A percentile compares a stretch with the other conserved stretches of the same genome.
These are phyloP conservation scores for Cryptococcus sp. DNA, from an alignment of 1,284 basidiomycete genomes.

Conservation along the genomic window DNA sequence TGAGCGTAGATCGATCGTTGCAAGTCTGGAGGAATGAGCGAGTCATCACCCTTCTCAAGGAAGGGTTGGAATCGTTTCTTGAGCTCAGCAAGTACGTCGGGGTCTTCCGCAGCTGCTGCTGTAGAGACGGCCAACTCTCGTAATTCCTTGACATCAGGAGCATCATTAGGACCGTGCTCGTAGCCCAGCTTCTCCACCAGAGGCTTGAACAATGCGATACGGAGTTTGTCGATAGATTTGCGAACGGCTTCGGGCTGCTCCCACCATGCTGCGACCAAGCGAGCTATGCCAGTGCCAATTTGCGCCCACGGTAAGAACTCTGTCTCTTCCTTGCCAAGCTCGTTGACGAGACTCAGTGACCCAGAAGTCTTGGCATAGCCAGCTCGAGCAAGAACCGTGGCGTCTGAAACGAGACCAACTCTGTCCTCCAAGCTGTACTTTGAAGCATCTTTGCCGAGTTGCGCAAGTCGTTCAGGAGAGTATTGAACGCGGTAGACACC, in stretches of 20 bases:
- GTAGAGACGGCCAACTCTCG: constrained; percentile 73
- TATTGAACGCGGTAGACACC: constrained; percentile 91
- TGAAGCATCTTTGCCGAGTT: constrained; percentile 77
- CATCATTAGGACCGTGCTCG: constrained; percentile 69
- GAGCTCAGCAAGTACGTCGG: constrained; percentile 71
- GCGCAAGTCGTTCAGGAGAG: constrained; percentile 72
- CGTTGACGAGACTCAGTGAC: constrained; percentile 70
- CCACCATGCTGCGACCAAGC: constrained; percentile 78
- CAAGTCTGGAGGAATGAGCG: constrained; percentile 75
- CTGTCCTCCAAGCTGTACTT: constrained; percentile 83
- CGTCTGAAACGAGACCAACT: constrained; percentile 80
- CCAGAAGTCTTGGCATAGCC: constrained; percentile 75
- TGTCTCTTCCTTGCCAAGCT: constrained; percentile 65
- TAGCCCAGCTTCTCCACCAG: constrained; percentile 78
- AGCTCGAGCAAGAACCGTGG: constrained; percentile 76
- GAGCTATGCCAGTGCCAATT: constrained; percentile 56
- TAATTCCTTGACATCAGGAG: constrained; percentile 70
- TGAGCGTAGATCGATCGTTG: constrained; percentile 53
- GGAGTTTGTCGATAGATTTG: constrained; percentile 65
- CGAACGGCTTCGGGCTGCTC: constrained; percentile 68
- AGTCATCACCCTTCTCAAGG: constrained; percentile 72
- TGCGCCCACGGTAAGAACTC: constrained; percentile 59
- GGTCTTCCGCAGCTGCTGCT: constrained; percentile 66
- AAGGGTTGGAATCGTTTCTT: constrained; percentile 72
- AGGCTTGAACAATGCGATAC: constrained; percentile 74